Conservation (phyloP, 1,284 basidiomycete genomes). For the Marasmius oreades region DNA sequence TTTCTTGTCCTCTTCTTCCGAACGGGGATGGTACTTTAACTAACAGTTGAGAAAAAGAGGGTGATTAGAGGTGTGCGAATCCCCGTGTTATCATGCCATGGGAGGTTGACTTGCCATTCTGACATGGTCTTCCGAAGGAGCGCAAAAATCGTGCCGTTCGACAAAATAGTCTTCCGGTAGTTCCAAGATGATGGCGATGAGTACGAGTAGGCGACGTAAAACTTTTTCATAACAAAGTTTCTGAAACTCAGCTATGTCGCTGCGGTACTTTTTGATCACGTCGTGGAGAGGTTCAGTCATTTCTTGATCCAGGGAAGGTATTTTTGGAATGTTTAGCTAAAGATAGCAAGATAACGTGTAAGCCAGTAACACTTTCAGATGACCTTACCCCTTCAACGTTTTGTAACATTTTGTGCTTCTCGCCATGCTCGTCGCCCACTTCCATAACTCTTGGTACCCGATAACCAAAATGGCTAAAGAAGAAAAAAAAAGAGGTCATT, state of each 20-base stretch:
- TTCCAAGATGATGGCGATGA: background rate
- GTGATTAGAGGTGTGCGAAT: background rate
- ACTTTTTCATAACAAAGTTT: background rate
- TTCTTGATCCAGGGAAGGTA: background rate
- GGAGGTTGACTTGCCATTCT: background rate
- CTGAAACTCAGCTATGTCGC: background rate
- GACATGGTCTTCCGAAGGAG: background rate
- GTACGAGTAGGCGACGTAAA: background rate
- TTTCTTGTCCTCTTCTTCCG: no score
- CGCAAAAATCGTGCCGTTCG: background rate
- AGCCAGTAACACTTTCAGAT: no score
- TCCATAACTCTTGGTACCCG: background rate
- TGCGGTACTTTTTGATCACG: background rate
- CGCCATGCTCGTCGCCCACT: background rate
- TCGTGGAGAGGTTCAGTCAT: background rate
- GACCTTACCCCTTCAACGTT: background rate
- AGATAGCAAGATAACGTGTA: no score
- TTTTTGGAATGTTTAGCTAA: background rate
- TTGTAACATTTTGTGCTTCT: background rate
- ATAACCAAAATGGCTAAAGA: background rate
- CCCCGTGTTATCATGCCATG: background rate
- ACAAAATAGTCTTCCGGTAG: background rate
- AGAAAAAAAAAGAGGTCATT: background rate
- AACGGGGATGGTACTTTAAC: background rate
- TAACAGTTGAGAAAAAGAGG: background rate